Evolutionary conservation across 1,284 basidiomycete species (phyloP), one percentile per base, ranked within the genome.

Genomic region (Stereum hirsutum): DNA sequence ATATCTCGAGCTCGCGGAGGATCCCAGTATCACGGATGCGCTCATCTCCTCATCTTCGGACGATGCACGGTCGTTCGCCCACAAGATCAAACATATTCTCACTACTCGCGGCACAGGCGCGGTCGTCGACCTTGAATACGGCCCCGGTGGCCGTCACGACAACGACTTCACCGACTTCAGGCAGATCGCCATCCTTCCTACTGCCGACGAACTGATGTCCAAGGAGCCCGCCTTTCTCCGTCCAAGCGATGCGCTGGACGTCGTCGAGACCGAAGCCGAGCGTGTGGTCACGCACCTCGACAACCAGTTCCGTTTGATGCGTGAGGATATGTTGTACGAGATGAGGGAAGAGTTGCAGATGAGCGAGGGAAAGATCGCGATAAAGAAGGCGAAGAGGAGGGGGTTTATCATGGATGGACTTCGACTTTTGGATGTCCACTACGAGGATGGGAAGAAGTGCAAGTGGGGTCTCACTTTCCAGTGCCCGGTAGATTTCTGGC

Each of bases 261-360:
- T 73, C 23, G 60, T 68, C 1, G 49, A 57, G 0, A 20, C 5
- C 6, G 60, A 62, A 31, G 53, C 59, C 1, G 56, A 52, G 11
- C 67, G 74, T 6, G 49, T 65, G 2, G 57, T 65, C 1, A 60
- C 66, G 1, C 72, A 81, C 48, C 59, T 82, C 5, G 80, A 82
- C 48, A 80, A 79, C 44, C 77, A 78, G 44, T 83, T 78, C 51
- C 70, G 81, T 6, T 60, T 83, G 7, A 55, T 81, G 8, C 60
- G 81, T 2, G 81, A 82, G 51, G 81, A 83, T 43, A 78, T 83
- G 74, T 47, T 82, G 2, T 62, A 70, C 48, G 78, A 83, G 51
- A 65, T 83, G 54, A 65, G 67, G 20, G 81, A 83, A 17, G 80
- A 81, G 49, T 50, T 81, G 5, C 63, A 69, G 37, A 62, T 70